Evolutionary conservation across 1,284 basidiomycete genomes (phyloP).

Genomic region (Sanguinoderma infundibulare): DNA sequence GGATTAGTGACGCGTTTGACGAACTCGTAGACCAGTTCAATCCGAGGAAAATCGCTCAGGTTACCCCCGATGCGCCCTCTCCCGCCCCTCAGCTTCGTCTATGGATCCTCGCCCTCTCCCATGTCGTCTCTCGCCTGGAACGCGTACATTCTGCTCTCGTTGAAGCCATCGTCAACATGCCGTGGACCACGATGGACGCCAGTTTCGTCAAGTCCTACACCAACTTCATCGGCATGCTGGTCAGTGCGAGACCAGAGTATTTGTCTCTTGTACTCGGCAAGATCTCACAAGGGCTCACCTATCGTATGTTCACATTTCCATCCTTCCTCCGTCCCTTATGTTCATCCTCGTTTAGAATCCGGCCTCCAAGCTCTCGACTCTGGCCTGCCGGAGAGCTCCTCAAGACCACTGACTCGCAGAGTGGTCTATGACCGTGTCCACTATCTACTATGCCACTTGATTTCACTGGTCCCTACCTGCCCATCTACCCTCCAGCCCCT

Average conservation of each 20-base stretch:
- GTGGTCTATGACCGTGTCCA: constrained; percentile 90
- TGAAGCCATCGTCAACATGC: constrained; percentile 85
- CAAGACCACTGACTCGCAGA: constrained; percentile 76
- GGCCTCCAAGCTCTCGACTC: constrained; percentile 64
- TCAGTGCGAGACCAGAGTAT: constrained; percentile 95
- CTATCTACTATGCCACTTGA: constrained; percentile 81
- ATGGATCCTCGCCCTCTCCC: constrained; percentile 78
- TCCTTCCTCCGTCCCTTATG: background rate
- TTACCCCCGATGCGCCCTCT: constrained; percentile 37
- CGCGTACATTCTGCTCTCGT: constrained; percentile 84
- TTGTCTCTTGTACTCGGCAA: constrained; percentile 82
- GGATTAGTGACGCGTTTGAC: constrained; percentile 67
- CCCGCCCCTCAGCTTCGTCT: constrained; percentile 66
- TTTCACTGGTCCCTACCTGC: constrained; percentile 89
- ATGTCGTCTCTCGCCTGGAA: constrained; percentile 83
- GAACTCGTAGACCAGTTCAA: constrained; percentile 77
- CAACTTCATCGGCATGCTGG: constrained; percentile 89
- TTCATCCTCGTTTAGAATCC: constrained; percentile 56
- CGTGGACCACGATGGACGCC: constrained; percentile 90
- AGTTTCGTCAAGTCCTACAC: constrained; percentile 86
- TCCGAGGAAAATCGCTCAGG: constrained; percentile 45
- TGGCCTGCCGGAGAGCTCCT: constrained; percentile 64
- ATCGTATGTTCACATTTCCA: constrained; percentile 65
- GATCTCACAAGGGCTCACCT: constrained; percentile 85
- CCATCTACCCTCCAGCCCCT: constrained; percentile 87